Conservation (phyloP, 169 alveolate species). For the Plasmodium coatneyi region DNA sequence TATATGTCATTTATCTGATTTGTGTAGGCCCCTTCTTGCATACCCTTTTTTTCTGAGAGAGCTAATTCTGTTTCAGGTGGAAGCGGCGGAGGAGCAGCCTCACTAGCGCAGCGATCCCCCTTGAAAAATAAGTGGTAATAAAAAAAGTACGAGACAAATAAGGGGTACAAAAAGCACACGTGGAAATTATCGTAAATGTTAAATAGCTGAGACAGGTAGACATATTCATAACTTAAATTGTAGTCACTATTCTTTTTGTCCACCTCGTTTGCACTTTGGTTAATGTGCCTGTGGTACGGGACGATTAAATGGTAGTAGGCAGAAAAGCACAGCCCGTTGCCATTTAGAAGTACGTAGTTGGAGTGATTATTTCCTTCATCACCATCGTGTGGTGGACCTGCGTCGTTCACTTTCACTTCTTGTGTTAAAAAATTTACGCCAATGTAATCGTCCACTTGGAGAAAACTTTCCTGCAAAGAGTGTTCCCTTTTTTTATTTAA, state of each 20-base stretch:
- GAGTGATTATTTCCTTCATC: background rate
- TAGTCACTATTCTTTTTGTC: constrained; percentile 1
- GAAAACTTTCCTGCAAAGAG: constrained; percentile 10
- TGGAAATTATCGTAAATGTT: constrained; percentile 72
- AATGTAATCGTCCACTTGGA: constrained; percentile 58
- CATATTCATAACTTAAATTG: constrained; percentile 58
- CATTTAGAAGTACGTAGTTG: constrained; percentile 66
- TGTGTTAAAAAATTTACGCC: constrained; percentile 71
- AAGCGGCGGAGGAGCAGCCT: background rate
- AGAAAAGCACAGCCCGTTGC: constrained; percentile 73
- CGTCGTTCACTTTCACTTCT: constrained; percentile 55
- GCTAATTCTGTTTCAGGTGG: background rate
- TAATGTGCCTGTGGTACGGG: constrained; percentile 48
- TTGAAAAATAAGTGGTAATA: constrained; percentile 66
- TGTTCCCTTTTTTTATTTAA: constrained; percentile 3
- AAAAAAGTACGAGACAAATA: constrained; percentile 59
- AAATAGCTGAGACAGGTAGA: constrained; percentile 67
- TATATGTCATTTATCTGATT: constrained; percentile 59
- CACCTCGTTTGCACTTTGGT: background rate
- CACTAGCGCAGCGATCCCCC: background rate
- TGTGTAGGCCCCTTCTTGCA: constrained; percentile 5
- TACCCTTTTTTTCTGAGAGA: background rate
- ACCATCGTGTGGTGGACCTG: background rate
- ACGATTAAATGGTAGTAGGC: constrained; percentile 56
- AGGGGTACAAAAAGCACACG: constrained; percentile 69